Percentiles rank a stretch among this genome's conserved stretches.
phyloP scores from a whole-genome alignment of 78 protist genomes.

The Paulinella micropora region DNA sequence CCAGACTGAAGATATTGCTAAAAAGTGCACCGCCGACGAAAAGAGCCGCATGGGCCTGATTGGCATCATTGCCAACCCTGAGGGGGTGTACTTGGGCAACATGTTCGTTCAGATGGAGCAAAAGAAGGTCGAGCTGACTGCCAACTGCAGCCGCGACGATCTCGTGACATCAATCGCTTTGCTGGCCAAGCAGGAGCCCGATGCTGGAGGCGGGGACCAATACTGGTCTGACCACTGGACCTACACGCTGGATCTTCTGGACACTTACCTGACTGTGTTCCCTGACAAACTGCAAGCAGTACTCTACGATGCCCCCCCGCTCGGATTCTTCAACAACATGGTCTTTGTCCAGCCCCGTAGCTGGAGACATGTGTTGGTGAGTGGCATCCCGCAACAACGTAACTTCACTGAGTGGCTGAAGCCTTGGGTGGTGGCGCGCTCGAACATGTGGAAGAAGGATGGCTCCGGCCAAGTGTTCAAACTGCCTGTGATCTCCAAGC shows the following conservation, averaged over 20 bases:
- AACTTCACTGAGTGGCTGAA: neutral
- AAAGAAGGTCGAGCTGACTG: neutral
- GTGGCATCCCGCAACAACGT: neutral
- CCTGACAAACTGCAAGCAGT: neutral
- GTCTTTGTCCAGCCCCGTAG: neutral
- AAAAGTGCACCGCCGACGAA: no score
- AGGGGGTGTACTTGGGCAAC: neutral
- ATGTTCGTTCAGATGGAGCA: neutral
- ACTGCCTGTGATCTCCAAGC: neutral
- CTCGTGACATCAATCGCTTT: neutral
- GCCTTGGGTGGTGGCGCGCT: neutral
- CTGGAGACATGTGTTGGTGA: neutral
- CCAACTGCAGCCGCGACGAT: neutral
- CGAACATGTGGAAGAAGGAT: neutral
- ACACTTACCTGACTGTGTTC: neutral
- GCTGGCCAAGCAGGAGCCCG: neutral
- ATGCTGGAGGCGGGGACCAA: neutral
- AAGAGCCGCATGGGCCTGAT: neutral
- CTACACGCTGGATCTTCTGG: neutral
- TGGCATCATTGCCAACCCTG: neutral
- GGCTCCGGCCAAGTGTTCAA: neutral
- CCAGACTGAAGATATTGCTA: no score
- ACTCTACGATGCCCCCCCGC: neutral
- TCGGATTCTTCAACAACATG: neutral
- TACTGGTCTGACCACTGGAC: neutral